A percentile compares a stretch with the other conserved stretches of the same genome.
Evolutionary conservation across 306 rosid genomes (phyloP).

Genomic region (Trifolium pratense): DNA sequence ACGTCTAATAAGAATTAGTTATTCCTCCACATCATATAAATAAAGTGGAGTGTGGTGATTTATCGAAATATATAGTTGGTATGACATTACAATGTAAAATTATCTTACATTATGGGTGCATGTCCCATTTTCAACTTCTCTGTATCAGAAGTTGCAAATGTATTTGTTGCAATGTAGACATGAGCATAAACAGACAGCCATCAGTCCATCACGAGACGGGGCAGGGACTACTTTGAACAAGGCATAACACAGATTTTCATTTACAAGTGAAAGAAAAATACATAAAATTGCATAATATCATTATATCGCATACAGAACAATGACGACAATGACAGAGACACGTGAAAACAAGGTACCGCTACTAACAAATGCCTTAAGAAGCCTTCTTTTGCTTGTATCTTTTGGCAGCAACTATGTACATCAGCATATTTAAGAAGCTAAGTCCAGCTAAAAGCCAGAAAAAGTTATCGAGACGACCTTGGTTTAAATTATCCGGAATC

Average conservation of each 20-base stretch:
- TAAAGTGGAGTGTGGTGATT: too few species aligned
- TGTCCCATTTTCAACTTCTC: too few species aligned
- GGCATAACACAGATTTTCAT: conserved; percentile 13
- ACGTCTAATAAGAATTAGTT: too few species aligned
- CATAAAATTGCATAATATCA: conserved; percentile 21
- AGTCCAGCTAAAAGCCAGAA: conserved; percentile 94
- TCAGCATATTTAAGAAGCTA: conserved; percentile 71
- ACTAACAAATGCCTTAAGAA: conserved; percentile 44
- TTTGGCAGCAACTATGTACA: conserved; percentile 63
- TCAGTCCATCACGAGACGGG: conserved; percentile 5
- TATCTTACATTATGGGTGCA: too few species aligned
- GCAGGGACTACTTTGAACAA: conserved; percentile 5
- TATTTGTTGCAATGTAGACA: too few species aligned
- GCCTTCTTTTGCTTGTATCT: conserved; percentile 79
- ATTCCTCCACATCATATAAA: too few species aligned
- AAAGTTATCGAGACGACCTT: conserved; percentile 81
- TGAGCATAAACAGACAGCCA: background rate
- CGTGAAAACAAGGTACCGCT: conserved; percentile 26
- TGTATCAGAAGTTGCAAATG: too few species aligned
- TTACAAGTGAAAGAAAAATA: conserved; percentile 9
- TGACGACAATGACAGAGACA: conserved; percentile 27
- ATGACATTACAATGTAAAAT: too few species aligned
- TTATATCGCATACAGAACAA: conserved; percentile 32
- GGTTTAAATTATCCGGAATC: conserved; percentile 86
- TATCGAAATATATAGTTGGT: too few species aligned